Conservation (phyloP, 495 filamentous ascomycete species). For the Tuber microsphaerosporum region DNA sequence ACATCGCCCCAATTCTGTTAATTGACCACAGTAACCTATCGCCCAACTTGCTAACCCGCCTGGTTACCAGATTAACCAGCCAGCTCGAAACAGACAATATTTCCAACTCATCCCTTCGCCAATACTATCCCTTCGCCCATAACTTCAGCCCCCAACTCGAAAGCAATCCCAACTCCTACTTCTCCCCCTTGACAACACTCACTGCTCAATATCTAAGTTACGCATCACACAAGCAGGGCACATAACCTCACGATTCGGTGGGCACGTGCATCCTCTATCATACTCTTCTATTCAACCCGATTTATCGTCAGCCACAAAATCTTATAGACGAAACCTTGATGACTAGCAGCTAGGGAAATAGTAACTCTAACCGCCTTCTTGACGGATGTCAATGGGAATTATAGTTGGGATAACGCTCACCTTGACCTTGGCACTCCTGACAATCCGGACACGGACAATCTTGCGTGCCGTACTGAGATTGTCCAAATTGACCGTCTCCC, state of each 20-base stretch:
- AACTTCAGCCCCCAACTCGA: not conserved
- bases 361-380: not conserved
- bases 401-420: not conserved
- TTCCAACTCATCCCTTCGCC: not conserved
- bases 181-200: no score
- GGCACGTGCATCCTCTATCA: not conserved
- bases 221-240: not conserved
- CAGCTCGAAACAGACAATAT: not conserved
- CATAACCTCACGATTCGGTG: not conserved
- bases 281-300: not conserved
- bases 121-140: not conserved
- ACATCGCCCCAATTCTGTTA: not conserved
- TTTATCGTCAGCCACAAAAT: not conserved
- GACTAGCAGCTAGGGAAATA: not conserved
- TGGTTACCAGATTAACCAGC: not conserved
- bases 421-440: not conserved
- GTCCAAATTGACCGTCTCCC: not conserved
- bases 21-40: not conserved
- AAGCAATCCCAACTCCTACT: no score
- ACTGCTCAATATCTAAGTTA: no score
- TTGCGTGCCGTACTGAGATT: not conserved
- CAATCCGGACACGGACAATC: not conserved
- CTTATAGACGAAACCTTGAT: not conserved
- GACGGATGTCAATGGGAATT: not conserved
- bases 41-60: not conserved